phyloP scores from a whole-genome alignment of 2,329 filamentous ascomycete species.

The Chrysoporthe deuterocubensis region DNA sequence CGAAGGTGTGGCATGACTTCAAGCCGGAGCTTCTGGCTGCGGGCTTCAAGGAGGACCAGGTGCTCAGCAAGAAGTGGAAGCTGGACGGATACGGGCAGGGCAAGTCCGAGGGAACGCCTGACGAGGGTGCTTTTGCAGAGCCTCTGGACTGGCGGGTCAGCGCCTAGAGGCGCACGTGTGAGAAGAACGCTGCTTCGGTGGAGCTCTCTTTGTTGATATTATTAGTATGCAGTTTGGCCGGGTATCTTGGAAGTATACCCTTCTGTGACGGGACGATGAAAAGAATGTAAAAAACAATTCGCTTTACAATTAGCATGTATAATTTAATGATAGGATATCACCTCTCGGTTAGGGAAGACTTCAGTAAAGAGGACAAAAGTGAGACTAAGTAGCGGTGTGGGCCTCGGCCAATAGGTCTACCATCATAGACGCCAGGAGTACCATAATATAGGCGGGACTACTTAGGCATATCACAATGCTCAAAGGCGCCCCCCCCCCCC shows the following conservation, averaged over 20 bases:
- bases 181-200: not conserved
- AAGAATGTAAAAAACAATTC: too few relatives aligned
- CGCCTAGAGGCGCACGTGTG: not conserved
- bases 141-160: not conserved
- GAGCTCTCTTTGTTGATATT: not conserved
- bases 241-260: not conserved
- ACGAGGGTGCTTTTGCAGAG: not conserved
- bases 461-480: too few relatives aligned
- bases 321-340: too few relatives aligned
- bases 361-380: too few relatives aligned
- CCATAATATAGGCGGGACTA: too few relatives aligned
- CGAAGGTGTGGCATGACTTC: not conserved
- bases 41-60: conserved; percentile 16
- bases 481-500: too few relatives aligned
- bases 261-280: too few relatives aligned
- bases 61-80: conserved; percentile 5
- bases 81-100: conserved; percentile 9
- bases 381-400: too few relatives aligned
- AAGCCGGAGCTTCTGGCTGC: not conserved
- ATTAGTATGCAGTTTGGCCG: not conserved
- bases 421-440: too few relatives aligned
- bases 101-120: not conserved
- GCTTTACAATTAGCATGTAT: too few relatives aligned
- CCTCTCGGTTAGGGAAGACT: too few relatives aligned
- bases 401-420: too few relatives aligned